Base-by-base conservation (phyloP, 139 green algal genomes). In the Dunaliella primolecta region DNA sequence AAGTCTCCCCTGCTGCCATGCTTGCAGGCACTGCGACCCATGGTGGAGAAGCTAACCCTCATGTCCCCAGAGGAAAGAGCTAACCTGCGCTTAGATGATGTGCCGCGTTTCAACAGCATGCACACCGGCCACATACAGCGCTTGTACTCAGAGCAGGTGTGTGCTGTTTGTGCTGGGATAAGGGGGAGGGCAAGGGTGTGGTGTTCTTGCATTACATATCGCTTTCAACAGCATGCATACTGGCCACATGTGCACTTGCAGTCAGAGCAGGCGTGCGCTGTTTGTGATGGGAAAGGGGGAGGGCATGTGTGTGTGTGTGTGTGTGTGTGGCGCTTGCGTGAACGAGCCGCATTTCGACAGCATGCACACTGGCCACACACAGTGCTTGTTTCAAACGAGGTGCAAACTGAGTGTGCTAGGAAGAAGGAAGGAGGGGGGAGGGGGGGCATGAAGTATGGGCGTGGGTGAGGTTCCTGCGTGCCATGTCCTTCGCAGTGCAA, bases 191-290 rank as follows among this genome's bases (percentile, higher is more conserved):
- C n/a, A n/a, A n/a, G n/a, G n/a, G n/a, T n/a, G n/a, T n/a, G n/a
- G n/a, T n/a, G n/a, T n/a, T n/a, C n/a, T n/a, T n/a, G n/a, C n/a
- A n/a, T n/a, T n/a, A n/a, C n/a, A n/a, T n/a, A n/a, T n/a, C n/a
- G n/a, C n/a, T 21, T 85, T 98, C 72, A 84, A 85, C 33, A 82
- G 93, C 2, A 89, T 98, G 55, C 95, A 98, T 89, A 91, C 89
- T 82, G 87, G 94, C 77, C 92, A 92, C 34, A 93, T 99, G 32
- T 88, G 85, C 89, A 90, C 34, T 96, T 99, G 80, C 99, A 99
- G 84, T 95, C 94, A 2, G 89, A 89, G 55, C 82, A 88, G 85
- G 85, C 83, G 46, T 15, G 46, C 15, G 46, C 70, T 72, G 90
- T 88, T 38, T 86, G 90, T 32, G 91, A 35, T n/a, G n/a, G n/a